Base-by-base conservation (phyloP, 768 basidiomycete species). In the Guyanaporus albipodus region DNA sequence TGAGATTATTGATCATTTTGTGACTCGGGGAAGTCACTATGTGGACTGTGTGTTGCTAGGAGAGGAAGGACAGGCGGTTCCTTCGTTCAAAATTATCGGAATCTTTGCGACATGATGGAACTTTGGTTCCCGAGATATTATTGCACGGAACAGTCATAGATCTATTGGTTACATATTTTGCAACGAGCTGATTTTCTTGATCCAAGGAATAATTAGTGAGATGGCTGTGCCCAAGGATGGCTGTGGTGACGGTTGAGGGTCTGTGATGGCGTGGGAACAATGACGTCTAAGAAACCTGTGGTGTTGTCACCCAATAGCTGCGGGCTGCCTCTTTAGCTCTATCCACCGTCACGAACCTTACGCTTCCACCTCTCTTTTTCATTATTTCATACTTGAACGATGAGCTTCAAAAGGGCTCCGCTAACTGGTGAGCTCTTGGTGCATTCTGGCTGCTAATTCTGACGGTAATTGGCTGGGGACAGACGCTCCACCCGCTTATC, bases 31-130 rank as follows among this genome's bases (percentile, higher is more conserved):
- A 3, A 87, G 90, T 34, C 96, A 99, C 67, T 98, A 77, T 64
- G 87, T 96, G 49, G 93, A 97, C 61, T 99, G 95, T 65, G 70
- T 85, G 64, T 68, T 96, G 34, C 57, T 87, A 57, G 95, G 95
- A 4, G 90, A 93, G 61, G 92, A 95, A 59, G 92, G 91, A 2
- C 71, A 80, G 59, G 72, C 73, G 43, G 85, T 93, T 8, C 79
- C 85, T 8, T 71, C 80, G 36, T 97, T 97, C 76, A 95, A 88
- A 71, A 82, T 98, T 53, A 77, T 96, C 27, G 95, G 95, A 32
- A 76, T 97, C 54, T 96, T 93, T 64, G 71, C 91, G 35, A 86
- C 87, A 42, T 93, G 66, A 65, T 24, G 7, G 19, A 11, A 15
- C 8, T 12, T 17, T 34, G 3, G 6, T 19, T 15, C 4, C 28